Evolutionary conservation across 495 filamentous ascomycete genomes (phyloP), one percentile per base, ranked within the genome.

Genomic region (Neurospora sp.): DNA sequence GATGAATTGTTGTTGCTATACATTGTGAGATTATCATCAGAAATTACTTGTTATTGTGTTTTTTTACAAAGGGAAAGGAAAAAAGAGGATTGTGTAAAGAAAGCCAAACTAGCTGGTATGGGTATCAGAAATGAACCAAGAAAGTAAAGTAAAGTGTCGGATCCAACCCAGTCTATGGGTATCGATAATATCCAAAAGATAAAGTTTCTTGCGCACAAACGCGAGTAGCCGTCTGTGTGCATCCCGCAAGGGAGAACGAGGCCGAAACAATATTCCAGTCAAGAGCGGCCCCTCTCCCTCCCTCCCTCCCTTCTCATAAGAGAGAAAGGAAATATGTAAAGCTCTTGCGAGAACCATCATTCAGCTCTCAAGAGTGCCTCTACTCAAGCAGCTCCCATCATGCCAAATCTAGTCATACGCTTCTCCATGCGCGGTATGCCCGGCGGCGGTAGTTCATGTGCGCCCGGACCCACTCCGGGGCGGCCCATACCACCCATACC

Each of bases 391-490:
- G 22, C 73, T 81, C 75, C 92, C 89, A 94, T 92, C 91, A 96
- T 96, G 86, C 95, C 95, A 77, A 97, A 80, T 82, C 88, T 88
- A 72, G 94, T 97, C 78, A 91, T 95, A 73, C 94, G 84, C 79
- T 94, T 90, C 84, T 96, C 92, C 78, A 86, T 84, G 77, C 79
- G 80, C n/a, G 81, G 84, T 40, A 71, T 70, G 14, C 53, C 27
- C 27, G 53, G 53, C 53, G 53, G 53, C 53, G 53, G 53, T 20
- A 74, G 74, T 1, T 76, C 75, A 9, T 44, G 48, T 18, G 77
- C 76, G 20, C 77, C 76, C 14, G 76, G 68, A n/a, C 74, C 61
- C 40, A 53, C 35, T 14, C 53, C 53, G 53, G 53, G 53, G 53
- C 53, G 53, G 18, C 72, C 71, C 38, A 74, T 70, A 31, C 75